Conservation (phyloP, 164 flowering plant species). For the Dillenia suffruticosa region DNA sequence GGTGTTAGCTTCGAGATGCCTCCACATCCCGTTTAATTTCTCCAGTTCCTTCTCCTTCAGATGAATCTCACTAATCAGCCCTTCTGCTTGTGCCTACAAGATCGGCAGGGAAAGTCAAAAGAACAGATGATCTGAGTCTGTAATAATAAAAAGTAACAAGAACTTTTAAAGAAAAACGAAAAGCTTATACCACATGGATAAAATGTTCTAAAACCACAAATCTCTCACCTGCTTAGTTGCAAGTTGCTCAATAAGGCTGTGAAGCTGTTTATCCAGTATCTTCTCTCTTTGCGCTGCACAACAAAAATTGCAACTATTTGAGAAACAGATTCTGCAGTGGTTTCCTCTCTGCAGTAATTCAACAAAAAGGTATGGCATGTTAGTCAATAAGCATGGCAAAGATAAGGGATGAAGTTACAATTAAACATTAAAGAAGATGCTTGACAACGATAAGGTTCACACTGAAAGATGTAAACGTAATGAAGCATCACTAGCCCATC, state of each 20-base stretch:
- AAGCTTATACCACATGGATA: no score
- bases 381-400: no score
- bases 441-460: no score
- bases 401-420: no score
- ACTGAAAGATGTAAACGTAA: no score
- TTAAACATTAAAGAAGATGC: no score
- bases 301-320: slow-evolving; percentile 4
- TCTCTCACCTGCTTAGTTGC: slow-evolving; percentile 70
- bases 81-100: slow-evolving; percentile 87
- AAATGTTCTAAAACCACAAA: no score
- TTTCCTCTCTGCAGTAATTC: no score
- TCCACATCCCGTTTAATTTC: slow-evolving; percentile 49
- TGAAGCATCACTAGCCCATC: no score
- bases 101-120: not conserved
- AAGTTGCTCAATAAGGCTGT: slow-evolving; percentile 83
- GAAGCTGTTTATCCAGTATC: slow-evolving; percentile 85
- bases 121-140: not conserved
- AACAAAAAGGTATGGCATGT: no score
- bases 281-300: slow-evolving; percentile 87
- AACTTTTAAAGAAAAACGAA: no score
- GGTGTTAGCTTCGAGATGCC: slow-evolving; percentile 40
- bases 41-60: slow-evolving; percentile 78
- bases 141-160: not conserved
- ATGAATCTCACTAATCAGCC: slow-evolving; percentile 61
- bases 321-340: no score